phyloP scores from a whole-genome alignment of 257 asterid species.

The Solanum sparsipilum region DNA sequence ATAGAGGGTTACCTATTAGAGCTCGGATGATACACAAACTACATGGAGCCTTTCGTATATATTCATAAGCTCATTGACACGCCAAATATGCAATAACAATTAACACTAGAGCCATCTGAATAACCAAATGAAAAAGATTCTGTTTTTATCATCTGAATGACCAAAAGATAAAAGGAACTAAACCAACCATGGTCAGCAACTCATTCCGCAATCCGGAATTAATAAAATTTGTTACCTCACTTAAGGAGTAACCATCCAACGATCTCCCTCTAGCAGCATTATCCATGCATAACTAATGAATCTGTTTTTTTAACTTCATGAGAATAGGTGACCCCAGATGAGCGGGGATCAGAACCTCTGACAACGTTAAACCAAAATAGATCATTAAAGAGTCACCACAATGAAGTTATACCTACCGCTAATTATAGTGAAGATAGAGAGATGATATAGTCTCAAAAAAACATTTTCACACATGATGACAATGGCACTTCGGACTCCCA shows the following conservation, averaged over 20 bases:
- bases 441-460: conserved; percentile 55
- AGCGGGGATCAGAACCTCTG: conserved; percentile 11
- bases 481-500: conserved; percentile 40
- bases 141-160: not conserved
- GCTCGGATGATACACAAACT: conserved; percentile 1
- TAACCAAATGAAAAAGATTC: conserved; percentile 1
- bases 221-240: conserved; percentile 30
- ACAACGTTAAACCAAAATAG: conserved; percentile 1
- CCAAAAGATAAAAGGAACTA: conserved; percentile 12
- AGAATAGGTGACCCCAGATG: conserved; percentile 9
- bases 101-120: conserved; percentile 15
- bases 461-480: conserved; percentile 60
- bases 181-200: conserved; percentile 2
- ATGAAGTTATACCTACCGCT: conserved; percentile 61
- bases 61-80: conserved; percentile 13
- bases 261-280: conserved; percentile 29
- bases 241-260: conserved; percentile 1
- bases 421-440: conserved; percentile 64
- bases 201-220: conserved; percentile 7
- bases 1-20: conserved; percentile 7
- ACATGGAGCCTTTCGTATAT: conserved; percentile 1
- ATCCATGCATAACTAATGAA: conserved; percentile 21
- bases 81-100: conserved; percentile 13
- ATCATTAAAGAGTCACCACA: conserved; percentile 15
- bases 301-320: conserved; percentile 11